A percentile compares a stretch with the other conserved stretches of the same genome.
phyloP scores from a whole-genome alignment of 495 filamentous ascomycete species.

The Aeminium ludgeri region DNA sequence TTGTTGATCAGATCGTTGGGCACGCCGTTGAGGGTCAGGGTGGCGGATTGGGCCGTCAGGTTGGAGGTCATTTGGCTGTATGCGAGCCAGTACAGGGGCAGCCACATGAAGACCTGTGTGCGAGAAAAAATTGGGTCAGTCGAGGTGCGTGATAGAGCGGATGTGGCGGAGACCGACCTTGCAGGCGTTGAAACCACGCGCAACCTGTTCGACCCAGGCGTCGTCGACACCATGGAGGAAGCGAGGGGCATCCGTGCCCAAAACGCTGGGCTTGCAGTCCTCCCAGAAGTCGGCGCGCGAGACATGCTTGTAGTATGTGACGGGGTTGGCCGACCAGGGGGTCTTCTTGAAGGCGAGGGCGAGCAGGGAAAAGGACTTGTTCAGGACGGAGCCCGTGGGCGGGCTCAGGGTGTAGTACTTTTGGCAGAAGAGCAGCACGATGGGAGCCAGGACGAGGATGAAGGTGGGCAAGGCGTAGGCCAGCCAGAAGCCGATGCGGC shows the following conservation, averaged over 20 bases:
- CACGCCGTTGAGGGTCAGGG: conserved; percentile 11
- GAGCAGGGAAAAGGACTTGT: conserved; percentile 6
- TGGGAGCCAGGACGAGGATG: conserved; percentile 39
- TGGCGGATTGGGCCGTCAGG: conserved; percentile 31
- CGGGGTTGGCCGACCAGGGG: conserved; percentile 3
- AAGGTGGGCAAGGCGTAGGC: conserved; percentile 53
- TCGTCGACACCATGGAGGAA: conserved; percentile 18
- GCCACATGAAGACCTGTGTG: conserved; percentile 30
- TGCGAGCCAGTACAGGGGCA: conserved; percentile 26
- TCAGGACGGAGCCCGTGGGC: conserved; percentile 45
- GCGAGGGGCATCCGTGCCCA: conserved; percentile 5
- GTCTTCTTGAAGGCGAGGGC: not conserved
- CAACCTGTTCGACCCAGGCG: conserved; percentile 22
- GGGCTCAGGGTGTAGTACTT: conserved; percentile 43
- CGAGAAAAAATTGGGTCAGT: too few species aligned
- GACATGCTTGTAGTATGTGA: conserved; percentile 7
- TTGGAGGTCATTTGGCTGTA: conserved; percentile 44
- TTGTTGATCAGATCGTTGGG: conserved; percentile 14
- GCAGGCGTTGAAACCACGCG: conserved; percentile 27
- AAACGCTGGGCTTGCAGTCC: conserved; percentile 11
- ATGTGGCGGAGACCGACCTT: conserved; percentile 22
- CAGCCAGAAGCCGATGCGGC: conserved; percentile 52
- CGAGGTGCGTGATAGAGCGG: too few species aligned
- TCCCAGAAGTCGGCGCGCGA: conserved; percentile 16
- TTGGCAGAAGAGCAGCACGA: conserved; percentile 37